phyloP scores from a whole-genome alignment of 306 rosid species.

The Styphnolobium japonicum region DNA sequence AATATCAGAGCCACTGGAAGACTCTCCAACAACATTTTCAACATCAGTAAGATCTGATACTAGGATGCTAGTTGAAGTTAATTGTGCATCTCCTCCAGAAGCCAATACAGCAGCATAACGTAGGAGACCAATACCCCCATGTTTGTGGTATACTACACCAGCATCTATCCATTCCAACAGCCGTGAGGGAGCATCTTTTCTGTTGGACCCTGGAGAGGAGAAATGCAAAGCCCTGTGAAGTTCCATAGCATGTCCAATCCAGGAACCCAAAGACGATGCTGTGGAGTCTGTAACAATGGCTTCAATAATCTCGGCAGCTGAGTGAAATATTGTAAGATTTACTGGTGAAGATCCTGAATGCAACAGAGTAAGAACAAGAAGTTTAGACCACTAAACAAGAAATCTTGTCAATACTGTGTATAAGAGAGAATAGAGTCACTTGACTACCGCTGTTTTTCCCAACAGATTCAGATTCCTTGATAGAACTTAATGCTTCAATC shows the following conservation, averaged over 20 bases:
- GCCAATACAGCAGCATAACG: constrained; percentile 91
- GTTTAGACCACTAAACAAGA: constrained; percentile 21
- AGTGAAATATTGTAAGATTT: constrained; percentile 86
- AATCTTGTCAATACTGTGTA: neutral
- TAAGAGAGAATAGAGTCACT: constrained; percentile 17
- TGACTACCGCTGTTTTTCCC: constrained; percentile 63
- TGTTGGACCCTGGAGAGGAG: constrained; percentile 91
- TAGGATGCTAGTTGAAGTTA: constrained; percentile 63
- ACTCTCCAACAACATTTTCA: constrained; percentile 81
- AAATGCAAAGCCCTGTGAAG: constrained; percentile 84
- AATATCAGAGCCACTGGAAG: constrained; percentile 69
- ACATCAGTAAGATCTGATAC: constrained; percentile 87
- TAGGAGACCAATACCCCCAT: constrained; percentile 85
- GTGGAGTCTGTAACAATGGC: constrained; percentile 89
- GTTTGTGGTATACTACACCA: constrained; percentile 85
- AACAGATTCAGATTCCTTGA: constrained; percentile 74
- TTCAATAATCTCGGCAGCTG: constrained; percentile 98
- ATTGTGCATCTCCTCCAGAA: constrained; percentile 96
- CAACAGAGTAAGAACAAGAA: constrained; percentile 25
- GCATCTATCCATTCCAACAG: constrained; percentile 98
- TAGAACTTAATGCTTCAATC: constrained; percentile 76
- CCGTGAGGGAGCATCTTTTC: constrained; percentile 95
- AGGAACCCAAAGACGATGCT: constrained; percentile 77
- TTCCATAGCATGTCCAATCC: constrained; percentile 91
- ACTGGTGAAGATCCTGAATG: constrained; percentile 78